Base-by-base conservation (phyloP, 2,329 filamentous ascomycete species). In the Verticillium nubilum region DNA sequence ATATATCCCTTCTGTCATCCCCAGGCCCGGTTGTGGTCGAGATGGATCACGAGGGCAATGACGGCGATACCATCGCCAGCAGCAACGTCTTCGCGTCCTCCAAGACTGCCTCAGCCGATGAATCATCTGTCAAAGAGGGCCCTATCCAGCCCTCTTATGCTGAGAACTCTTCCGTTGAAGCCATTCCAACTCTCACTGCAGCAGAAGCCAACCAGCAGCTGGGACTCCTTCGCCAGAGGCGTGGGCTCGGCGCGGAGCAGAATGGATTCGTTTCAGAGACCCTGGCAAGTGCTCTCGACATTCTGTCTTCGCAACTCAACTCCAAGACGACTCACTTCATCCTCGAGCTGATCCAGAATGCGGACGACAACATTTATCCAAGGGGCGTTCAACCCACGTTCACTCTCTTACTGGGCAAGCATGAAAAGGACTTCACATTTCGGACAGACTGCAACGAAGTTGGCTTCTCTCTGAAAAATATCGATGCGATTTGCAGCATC, bases 291-390 rank as follows among this genome's bases (percentile, higher is more conserved):
- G 26, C 33, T 19, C 54, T 56, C 17, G 25, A 56, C 1, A 19
- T 47, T 4, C 15, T 58, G 19, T 19, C 42, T 6, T n/a, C 29
- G 12, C 25, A 50, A 12, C 64, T 74, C 5, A 73, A 75, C 58
- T 60, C 61, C 47, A 67, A 64, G 29, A 58, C 65, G 2, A 69
- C 72, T 4, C 72, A 71, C 59, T 76, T 75, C 62, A 62, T 76
- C 10, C 66, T 72, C 13, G 74, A 76, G 56, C 64, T 76, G 66
- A 58, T 76, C 33, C 74, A 76, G 59, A 76, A 76, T 64, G 73
- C 72, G 7, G 73, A 76, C 58, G 74, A 75, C 64, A 74, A 74
- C 61, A 59, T 26, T 7, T 76, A 72, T 58, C 58, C 17, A 6
- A 2, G 9, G 9, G 56, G 25, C 25, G 15, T 17, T 7, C 7